phyloP scores from a whole-genome alignment of 345 rosid species.

The Aquilaria sinensis region DNA sequence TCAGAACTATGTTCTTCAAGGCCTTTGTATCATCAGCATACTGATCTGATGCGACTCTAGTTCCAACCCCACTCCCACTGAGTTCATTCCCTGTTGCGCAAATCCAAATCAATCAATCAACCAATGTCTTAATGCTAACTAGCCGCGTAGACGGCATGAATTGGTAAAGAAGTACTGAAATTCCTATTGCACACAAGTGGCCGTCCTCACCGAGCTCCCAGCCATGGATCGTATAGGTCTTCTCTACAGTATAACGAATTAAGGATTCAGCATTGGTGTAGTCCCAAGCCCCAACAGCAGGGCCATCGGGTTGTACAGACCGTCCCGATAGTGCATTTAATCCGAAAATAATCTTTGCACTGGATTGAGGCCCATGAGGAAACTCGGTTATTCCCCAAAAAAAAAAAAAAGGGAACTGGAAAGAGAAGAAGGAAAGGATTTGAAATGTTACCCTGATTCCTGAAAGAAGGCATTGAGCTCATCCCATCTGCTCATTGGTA shows the following conservation, averaged over 20 bases:
- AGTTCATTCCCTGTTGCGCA: constrained; percentile 70
- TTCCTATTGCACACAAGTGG: not conserved
- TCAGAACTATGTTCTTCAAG: constrained; percentile 39
- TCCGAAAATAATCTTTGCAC: constrained; percentile 71
- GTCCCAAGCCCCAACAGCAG: constrained; percentile 70
- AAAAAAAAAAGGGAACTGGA: not conserved
- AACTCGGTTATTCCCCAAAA: not conserved
- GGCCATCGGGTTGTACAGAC: constrained; percentile 29
- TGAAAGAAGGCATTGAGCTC: constrained; percentile 48
- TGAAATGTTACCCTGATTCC: constrained; percentile 39
- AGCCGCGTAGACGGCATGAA: no score
- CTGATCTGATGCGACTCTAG: constrained; percentile 62
- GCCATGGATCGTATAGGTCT: constrained; percentile 45
- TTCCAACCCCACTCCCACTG: constrained; percentile 76
- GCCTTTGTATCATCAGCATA: constrained; percentile 66
- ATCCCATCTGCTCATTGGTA: constrained; percentile 64
- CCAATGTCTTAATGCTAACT: no score
- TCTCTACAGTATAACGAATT: constrained; percentile 46
- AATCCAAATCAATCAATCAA: not conserved
- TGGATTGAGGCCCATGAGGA: constrained; percentile 20
- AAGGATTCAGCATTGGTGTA: constrained; percentile 67
- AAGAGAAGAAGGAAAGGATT: not conserved
- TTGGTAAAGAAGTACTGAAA: not conserved
- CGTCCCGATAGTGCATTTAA: constrained; percentile 69
- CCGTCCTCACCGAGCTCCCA: constrained; percentile 80